Evolutionary conservation across 2,329 filamentous ascomycete genomes (phyloP).

Genomic region (Ceratocystis lukuohia): DNA sequence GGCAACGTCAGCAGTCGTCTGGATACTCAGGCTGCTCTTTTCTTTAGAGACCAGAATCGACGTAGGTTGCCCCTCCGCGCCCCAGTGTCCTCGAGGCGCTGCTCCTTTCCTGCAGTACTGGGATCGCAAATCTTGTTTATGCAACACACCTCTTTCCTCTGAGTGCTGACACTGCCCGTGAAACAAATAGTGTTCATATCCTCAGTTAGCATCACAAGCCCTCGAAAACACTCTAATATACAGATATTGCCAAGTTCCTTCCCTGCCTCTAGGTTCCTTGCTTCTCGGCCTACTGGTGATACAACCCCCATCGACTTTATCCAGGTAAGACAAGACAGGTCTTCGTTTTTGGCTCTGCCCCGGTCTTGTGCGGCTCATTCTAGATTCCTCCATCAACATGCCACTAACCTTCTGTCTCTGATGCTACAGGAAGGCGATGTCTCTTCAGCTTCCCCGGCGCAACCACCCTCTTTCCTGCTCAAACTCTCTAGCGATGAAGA

Average conservation of each 20-base stretch:
- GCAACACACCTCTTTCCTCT: neutral
- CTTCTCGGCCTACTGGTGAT: constrained; percentile 60
- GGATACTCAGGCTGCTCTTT: constrained; percentile 69
- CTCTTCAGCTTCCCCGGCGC: neutral
- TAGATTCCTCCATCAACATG: neutral
- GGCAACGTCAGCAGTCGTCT: constrained; percentile 81
- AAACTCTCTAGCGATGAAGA: constrained; percentile 87
- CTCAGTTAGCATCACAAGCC: constrained; percentile 67
- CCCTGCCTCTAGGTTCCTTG: constrained; percentile 65
- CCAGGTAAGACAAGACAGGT: constrained; percentile 48
- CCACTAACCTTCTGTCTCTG: neutral
- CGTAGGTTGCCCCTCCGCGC: constrained; percentile 44
- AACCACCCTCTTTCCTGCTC: constrained; percentile 49
- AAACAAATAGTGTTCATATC: constrained; percentile 65
- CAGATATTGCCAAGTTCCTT: constrained; percentile 75
- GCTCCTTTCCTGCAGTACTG: no score
- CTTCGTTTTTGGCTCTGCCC: constrained; percentile 20
- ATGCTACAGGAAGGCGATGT: neutral
- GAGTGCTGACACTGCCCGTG: no score
- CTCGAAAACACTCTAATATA: constrained; percentile 61
- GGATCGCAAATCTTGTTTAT: neutral
- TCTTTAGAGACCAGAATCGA: constrained; percentile 81
- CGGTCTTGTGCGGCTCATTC: constrained; percentile 6
- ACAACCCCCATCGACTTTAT: constrained; percentile 73
- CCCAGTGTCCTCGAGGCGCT: neutral